Evolutionary conservation across 2,329 filamentous ascomycete species (phyloP), one percentile per base, ranked within the genome.

Genomic region (Ophiosphaerella korrae): DNA sequence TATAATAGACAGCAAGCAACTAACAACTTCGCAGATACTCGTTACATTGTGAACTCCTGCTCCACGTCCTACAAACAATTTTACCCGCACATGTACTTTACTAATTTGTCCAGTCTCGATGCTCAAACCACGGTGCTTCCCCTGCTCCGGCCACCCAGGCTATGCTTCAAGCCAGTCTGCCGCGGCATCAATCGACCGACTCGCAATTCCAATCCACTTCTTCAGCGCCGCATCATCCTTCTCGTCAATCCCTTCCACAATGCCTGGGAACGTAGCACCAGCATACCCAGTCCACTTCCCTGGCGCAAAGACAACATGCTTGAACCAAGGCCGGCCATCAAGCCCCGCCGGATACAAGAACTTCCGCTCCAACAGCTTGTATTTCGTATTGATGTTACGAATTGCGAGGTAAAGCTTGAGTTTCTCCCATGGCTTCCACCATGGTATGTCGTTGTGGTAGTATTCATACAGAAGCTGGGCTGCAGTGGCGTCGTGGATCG

Each of bases 281-380:
- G 91, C 80, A 73, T 97, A 97, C 0, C 92, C 92, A 0, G 91
- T 96, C 91, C 92, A 96, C 41, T 93, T 72, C 0, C 92, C 92
- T 0, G 92, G 92, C 1, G 92, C 92, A 74, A 95, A 97, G 1
- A 97, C 88, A 2, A 96, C 88, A 66, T 97, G 93, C 77, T 97
- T 97, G 78, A 93, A 97, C 92, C 92, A 97, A 21, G 79, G 78
- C 52, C 93, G 80, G 1, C 85, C 85, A 70, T 96, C 92, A 16
- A 97, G 75, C 0, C 93, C 93, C 3, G 82, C 79, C 4, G 84
- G 75, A 64, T 90, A 88, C 55, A 97, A 64, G 73, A 97, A 96
- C 43, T 86, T 80, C 13, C 92, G 81, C 73, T 97, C 93, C 0
- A 97, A 76, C 7, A 80, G 78, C 80, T 96, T 96, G 79, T 96